phyloP scores from a whole-genome alignment of 1,284 basidiomycete species.

The Volvariella surrecta region DNA sequence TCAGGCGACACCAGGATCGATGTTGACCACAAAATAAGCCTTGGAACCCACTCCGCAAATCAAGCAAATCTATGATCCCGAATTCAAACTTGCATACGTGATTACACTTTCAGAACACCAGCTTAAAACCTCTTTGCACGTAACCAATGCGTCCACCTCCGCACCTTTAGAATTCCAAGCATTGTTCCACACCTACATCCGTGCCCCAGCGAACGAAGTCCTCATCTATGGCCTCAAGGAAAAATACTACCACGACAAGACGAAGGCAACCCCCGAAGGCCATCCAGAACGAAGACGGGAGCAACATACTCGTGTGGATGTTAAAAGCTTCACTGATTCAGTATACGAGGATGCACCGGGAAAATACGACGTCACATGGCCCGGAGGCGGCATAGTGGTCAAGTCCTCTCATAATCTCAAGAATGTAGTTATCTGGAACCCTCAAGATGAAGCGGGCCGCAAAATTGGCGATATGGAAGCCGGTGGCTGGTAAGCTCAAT shows the following conservation, averaged over 20 bases:
- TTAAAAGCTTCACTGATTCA: slow-evolving; percentile 58
- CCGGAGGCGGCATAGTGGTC: slow-evolving; percentile 47
- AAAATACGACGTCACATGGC: slow-evolving; percentile 54
- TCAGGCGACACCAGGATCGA: neutral
- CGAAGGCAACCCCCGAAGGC: slow-evolving; percentile 46
- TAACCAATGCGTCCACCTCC: slow-evolving; percentile 54
- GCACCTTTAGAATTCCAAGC: slow-evolving; percentile 75
- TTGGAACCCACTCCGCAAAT: slow-evolving; percentile 56
- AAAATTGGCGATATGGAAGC: slow-evolving; percentile 83
- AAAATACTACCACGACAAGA: slow-evolving; percentile 72
- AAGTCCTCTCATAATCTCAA: slow-evolving; percentile 55
- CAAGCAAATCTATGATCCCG: slow-evolving; percentile 44
- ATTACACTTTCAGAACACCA: slow-evolving; percentile 72
- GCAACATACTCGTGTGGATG: slow-evolving; percentile 52
- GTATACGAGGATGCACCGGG: slow-evolving; percentile 62
- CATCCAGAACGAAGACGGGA: slow-evolving; percentile 49
- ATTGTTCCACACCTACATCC: slow-evolving; percentile 80
- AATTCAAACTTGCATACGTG: slow-evolving; percentile 69
- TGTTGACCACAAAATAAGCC: slow-evolving; percentile 27
- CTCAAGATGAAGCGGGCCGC: slow-evolving; percentile 51
- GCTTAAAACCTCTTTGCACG: slow-evolving; percentile 72
- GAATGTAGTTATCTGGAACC: slow-evolving; percentile 86
- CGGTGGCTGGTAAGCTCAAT: slow-evolving; percentile 64
- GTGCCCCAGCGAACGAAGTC: slow-evolving; percentile 53
- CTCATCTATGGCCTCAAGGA: slow-evolving; percentile 53